Percentiles rank a stretch among this genome's conserved stretches.
phyloP scores from a whole-genome alignment of 2,329 filamentous ascomycete genomes.

The Fusarium scirpi region DNA sequence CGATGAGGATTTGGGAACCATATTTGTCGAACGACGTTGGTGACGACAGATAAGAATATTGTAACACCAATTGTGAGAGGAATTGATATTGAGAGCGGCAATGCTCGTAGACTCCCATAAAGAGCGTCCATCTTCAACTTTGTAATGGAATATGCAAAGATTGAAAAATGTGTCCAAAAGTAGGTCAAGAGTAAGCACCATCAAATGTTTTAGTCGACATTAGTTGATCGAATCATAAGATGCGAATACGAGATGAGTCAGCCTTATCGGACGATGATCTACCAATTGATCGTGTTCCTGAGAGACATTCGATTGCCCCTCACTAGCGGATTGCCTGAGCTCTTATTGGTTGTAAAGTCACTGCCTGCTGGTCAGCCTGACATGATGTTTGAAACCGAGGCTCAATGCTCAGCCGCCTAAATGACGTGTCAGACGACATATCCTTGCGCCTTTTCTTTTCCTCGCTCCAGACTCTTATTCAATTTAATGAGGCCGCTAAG shows the following conservation, averaged over 20 bases:
- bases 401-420: not conserved
- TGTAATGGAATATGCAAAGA: rapidly evolving
- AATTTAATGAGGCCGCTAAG: not conserved
- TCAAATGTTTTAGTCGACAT: not conserved
- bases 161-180: not conserved
- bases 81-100: slow-evolving; percentile 45
- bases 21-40: slow-evolving; percentile 85
- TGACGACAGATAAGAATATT: slow-evolving; percentile 68
- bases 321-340: not conserved
- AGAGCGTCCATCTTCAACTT: slow-evolving; percentile 8
- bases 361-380: not conserved
- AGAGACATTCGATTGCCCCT: not conserved
- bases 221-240: not conserved
- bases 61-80: slow-evolving; percentile 56
- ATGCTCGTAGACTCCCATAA: not conserved
- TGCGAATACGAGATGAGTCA: slow-evolving; percentile 16
- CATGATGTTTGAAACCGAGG: not conserved
- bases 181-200: slow-evolving; percentile 8
- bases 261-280: slow-evolving; percentile 1
- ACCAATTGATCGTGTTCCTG: slow-evolving; percentile 2
- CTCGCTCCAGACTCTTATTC: not conserved
- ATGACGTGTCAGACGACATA: not conserved
- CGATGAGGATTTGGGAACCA: slow-evolving; percentile 84
- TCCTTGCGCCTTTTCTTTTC: not conserved
- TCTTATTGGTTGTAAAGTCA: not conserved